phyloP scores from a whole-genome alignment of 176 grass and related monocot species.

The Metroxylon sagu region DNA sequence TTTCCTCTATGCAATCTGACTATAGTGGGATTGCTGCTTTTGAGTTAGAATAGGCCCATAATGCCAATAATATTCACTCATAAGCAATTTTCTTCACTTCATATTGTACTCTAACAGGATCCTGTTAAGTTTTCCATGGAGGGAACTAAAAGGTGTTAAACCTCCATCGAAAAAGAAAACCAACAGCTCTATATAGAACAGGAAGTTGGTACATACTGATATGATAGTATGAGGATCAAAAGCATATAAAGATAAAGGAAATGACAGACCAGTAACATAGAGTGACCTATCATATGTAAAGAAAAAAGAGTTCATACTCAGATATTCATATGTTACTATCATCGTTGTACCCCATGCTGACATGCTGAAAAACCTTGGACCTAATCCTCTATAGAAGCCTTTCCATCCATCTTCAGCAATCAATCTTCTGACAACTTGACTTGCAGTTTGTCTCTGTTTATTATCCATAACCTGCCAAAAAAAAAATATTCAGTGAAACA shows the following conservation, averaged over 20 bases:
- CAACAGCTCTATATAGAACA: too few relatives aligned
- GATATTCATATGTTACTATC: conserved; percentile 95
- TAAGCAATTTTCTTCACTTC: too few relatives aligned
- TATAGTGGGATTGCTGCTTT: too few relatives aligned
- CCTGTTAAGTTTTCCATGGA: too few relatives aligned
- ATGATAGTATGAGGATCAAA: neutral
- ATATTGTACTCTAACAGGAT: too few relatives aligned
- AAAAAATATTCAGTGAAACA: neutral
- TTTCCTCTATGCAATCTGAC: too few relatives aligned
- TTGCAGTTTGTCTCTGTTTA: conserved; percentile 50
- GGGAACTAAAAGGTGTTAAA: too few relatives aligned
- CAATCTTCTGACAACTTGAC: conserved; percentile 74
- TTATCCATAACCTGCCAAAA: conserved; percentile 54
- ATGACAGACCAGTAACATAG: too few relatives aligned
- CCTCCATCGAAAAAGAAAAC: too few relatives aligned
- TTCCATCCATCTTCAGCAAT: conserved; percentile 91
- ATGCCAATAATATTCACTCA: too few relatives aligned
- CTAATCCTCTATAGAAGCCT: conserved; percentile 90
- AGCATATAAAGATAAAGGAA: too few relatives aligned
- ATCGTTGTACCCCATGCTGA: conserved; percentile 95
- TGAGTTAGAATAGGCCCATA: too few relatives aligned
- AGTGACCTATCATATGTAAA: neutral
- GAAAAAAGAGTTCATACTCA: conserved; percentile 51
- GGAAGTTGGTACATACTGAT: neutral
- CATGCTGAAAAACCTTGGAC: conserved; percentile 93